Conservation (phyloP, 352 stramenopile genomes). For the Phytophthora syringae region DNA sequence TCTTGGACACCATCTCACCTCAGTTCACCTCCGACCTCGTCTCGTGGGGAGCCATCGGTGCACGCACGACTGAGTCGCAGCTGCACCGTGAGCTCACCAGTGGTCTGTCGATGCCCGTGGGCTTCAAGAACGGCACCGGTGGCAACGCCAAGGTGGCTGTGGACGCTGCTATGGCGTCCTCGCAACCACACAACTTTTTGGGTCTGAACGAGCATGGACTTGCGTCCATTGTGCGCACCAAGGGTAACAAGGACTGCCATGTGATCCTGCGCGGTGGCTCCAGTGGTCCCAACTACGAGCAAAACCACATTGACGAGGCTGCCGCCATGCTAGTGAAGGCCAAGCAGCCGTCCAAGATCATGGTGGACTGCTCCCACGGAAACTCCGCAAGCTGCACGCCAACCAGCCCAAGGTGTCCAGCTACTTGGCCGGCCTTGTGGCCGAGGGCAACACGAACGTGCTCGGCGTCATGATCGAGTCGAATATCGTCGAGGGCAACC, state of each 20-base stretch:
- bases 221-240: conserved; percentile 85
- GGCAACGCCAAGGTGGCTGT: conserved; percentile 85
- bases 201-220: conserved; percentile 84
- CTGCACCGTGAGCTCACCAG: conserved; percentile 84
- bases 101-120: conserved; percentile 82
- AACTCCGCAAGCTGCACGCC: conserved; percentile 86
- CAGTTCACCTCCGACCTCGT: conserved; percentile 83
- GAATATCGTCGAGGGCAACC: conserved; percentile 88
- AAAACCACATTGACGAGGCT: conserved; percentile 72
- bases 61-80: conserved; percentile 85
- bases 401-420: conserved; percentile 85
- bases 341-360: conserved; percentile 77
- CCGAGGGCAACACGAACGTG: conserved; percentile 67
- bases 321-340: conserved; percentile 68
- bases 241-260: conserved; percentile 87
- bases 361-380: conserved; percentile 90
- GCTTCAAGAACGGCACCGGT: conserved; percentile 88
- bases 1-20: conserved; percentile 84
- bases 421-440: conserved; percentile 72
- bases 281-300: conserved; percentile 82
- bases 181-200: conserved; percentile 82
- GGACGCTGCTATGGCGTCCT: conserved; percentile 72
- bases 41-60: conserved; percentile 85
- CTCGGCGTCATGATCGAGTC: conserved; percentile 91
- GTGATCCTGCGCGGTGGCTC: conserved; percentile 84